Percentiles rank a stretch among this genome's conserved stretches.
Evolutionary conservation across 2,329 filamentous ascomycete species (phyloP).

Genomic region (Fusarium napiforme): DNA sequence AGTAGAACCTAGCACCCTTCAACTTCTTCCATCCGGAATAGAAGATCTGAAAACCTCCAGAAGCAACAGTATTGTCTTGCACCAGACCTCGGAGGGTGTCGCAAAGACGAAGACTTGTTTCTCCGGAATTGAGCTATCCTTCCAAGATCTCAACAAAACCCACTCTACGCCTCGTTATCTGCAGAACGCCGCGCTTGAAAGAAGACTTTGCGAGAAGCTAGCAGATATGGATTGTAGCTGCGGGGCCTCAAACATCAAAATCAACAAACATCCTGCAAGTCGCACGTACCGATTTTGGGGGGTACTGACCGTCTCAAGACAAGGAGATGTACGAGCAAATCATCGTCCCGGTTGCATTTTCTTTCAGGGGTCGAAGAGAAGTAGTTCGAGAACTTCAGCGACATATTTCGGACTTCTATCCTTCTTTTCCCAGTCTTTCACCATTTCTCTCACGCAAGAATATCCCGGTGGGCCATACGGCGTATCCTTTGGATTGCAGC

Average conservation of each 20-base stretch:
- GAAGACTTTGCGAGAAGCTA: fast-evolving
- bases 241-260: fast-evolving
- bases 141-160: fast-evolving
- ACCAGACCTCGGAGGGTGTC: fast-evolving
- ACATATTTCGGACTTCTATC: fast-evolving
- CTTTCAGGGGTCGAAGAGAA: fast-evolving
- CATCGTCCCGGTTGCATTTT: background rate
- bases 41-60: background rate
- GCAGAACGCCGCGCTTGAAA: fast-evolving
- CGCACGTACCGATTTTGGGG: background rate
- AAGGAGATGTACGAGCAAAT: fast-evolving
- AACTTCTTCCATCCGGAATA: fast-evolving
- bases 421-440: fast-evolving
- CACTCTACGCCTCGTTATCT: fast-evolving
- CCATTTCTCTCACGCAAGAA: fast-evolving
- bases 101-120: too few relatives aligned
- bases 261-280: fast-evolving
- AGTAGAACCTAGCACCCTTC: fast-evolving
- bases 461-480: fast-evolving
- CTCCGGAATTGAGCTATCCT: fast-evolving
- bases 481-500: fast-evolving
- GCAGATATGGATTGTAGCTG: fast-evolving
- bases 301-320: fast-evolving
- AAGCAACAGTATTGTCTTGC: fast-evolving
- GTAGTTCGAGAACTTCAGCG: fast-evolving